Evolutionary conservation across 345 rosid species (phyloP).

Genomic region (Camelina laxa): DNA sequence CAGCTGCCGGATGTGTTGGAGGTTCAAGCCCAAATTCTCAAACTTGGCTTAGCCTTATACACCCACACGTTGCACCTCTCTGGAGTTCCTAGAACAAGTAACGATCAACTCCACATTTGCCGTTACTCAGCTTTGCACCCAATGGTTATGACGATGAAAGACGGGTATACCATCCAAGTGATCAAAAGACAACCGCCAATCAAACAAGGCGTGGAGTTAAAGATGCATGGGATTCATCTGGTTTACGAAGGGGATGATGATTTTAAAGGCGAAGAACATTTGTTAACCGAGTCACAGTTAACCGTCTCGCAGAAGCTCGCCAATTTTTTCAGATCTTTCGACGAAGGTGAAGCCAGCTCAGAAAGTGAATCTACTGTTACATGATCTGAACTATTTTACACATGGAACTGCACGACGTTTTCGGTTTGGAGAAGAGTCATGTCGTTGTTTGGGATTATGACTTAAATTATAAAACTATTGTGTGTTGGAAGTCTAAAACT

Average conservation of each 20-base stretch:
- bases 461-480: no score
- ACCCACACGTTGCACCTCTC: slow-evolving; percentile 37
- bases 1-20: slow-evolving; percentile 46
- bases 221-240: slow-evolving; percentile 41
- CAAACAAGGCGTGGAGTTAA: slow-evolving; percentile 28
- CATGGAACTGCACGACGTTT: no score
- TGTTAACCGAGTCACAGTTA: not conserved
- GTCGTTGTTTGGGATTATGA: no score
- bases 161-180: slow-evolving; percentile 38
- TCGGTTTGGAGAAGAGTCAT: no score
- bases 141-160: slow-evolving; percentile 41
- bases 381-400: slow-evolving; percentile 35
- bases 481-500: no score
- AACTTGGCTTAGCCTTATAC: not conserved
- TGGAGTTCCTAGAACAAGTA: slow-evolving; percentile 57
- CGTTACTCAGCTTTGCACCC: slow-evolving; percentile 48
- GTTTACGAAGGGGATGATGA: slow-evolving; percentile 46
- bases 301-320: slow-evolving; percentile 43
- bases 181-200: not conserved
- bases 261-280: not conserved
- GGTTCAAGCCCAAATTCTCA: slow-evolving; percentile 47
- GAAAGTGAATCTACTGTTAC: slow-evolving; percentile 7
- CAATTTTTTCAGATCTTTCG: slow-evolving; percentile 37
- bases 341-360: slow-evolving; percentile 29
- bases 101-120: slow-evolving; percentile 60